Conservation (phyloP, 306 rosid species). For the Glycyrrhiza uralensis region DNA sequence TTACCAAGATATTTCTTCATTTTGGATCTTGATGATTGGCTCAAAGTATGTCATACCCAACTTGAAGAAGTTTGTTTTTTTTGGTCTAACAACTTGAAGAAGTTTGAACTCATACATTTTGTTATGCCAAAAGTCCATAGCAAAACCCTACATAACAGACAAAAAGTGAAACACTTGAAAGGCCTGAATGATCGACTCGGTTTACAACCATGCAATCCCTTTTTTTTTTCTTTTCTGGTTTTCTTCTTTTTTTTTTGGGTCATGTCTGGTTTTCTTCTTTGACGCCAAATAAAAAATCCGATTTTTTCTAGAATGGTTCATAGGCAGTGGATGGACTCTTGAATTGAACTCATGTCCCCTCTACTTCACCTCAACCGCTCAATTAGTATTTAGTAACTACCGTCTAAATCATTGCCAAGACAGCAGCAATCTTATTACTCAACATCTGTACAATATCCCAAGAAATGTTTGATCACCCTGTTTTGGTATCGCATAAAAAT, state of each 20-base stretch:
- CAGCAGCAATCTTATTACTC: not conserved
- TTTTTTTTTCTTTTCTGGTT: too few species aligned
- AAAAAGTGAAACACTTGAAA: constrained; percentile 23
- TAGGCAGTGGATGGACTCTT: not conserved
- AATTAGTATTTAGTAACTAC: too few species aligned
- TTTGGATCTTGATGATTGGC: too few species aligned
- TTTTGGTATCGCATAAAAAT: not conserved
- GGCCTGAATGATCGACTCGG: not conserved
- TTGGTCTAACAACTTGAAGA: too few species aligned
- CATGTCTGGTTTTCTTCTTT: too few species aligned
- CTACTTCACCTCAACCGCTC: not conserved
- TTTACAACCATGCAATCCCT: not conserved
- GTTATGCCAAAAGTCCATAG: not conserved
- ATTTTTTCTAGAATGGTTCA: constrained; percentile 16
- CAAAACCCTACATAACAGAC: constrained; percentile 16
- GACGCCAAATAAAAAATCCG: too few species aligned
- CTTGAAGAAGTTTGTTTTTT: too few species aligned
- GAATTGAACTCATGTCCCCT: not conserved
- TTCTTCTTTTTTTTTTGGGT: too few species aligned
- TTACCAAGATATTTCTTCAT: too few species aligned
- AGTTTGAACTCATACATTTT: not conserved
- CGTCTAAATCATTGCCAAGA: not conserved
- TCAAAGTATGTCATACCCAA: too few species aligned
- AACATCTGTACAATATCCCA: not conserved
- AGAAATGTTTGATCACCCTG: not conserved